Conservation (phyloP, 176 grass and related monocot genomes). For the Luzula sylvatica region DNA sequence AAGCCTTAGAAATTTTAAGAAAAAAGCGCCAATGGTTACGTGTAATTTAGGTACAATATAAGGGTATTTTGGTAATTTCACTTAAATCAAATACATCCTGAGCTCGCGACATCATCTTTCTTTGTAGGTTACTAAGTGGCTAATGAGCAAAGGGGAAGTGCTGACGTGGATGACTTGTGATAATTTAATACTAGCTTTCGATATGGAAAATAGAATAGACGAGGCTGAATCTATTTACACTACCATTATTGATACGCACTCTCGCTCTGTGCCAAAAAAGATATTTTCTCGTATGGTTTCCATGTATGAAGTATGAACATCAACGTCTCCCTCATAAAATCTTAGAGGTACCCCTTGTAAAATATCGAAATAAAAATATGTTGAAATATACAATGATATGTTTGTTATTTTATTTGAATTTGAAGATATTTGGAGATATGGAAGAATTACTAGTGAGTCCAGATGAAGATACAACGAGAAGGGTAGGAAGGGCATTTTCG, state of each 20-base stretch:
- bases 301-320: conserved; percentile 54
- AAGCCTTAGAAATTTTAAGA: conserved; percentile 68
- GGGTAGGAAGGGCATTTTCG: conserved; percentile 59
- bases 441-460: conserved; percentile 67
- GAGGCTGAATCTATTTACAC: conserved; percentile 55
- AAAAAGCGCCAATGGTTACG: conserved; percentile 53
- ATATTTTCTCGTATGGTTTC: conserved; percentile 81
- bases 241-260: conserved; percentile 42
- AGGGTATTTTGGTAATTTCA: conserved; percentile 3
- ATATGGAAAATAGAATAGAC: conserved; percentile 74
- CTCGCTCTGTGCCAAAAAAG: conserved; percentile 61
- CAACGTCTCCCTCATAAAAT: conserved; percentile 45
- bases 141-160: conserved; percentile 84
- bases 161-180: conserved; percentile 76
- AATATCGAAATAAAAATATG: no score
- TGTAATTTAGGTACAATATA: conserved; percentile 65
- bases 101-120: no score
- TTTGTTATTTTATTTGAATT: not conserved
- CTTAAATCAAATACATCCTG: no score
- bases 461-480: conserved; percentile 75
- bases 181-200: conserved; percentile 56
- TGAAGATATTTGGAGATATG: conserved; percentile 69
- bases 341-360: conserved; percentile 46
- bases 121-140: conserved; percentile 74
- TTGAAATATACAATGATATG: no score